Percentiles rank a stretch among this genome's conserved stretches.
These are phyloP conservation scores for Irpex sp. DNA, from an alignment of 1,284 basidiomycete genomes.

Conservation along the genomic window DNA sequence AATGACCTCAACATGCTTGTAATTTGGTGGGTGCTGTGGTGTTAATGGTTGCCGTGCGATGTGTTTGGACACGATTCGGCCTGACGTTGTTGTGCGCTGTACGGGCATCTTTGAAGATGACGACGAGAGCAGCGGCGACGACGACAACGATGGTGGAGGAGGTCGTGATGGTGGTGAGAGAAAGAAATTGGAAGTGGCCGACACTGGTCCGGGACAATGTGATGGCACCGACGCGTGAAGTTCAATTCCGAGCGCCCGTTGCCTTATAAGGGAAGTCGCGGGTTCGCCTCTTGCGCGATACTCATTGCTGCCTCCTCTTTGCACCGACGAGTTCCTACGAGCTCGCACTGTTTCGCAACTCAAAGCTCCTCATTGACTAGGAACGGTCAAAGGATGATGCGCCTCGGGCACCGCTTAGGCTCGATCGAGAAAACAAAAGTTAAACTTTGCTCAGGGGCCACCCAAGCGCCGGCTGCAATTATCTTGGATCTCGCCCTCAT, in stretches of 20 bases:
- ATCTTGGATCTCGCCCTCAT: too few relatives aligned
- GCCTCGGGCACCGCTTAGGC: not conserved
- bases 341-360: not conserved
- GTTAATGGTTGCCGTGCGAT: constrained; percentile 1
- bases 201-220: not conserved
- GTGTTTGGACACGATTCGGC: not conserved
- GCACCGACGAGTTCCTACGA: not conserved
- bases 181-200: not conserved
- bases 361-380: too few relatives aligned
- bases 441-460: too few relatives aligned
- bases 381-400: not conserved
- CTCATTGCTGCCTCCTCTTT: too few relatives aligned
- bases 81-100: not conserved
- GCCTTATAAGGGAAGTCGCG: not conserved
- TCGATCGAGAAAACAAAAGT: not conserved
- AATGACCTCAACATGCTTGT: constrained; percentile 34
- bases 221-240: not conserved
- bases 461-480: too few relatives aligned
- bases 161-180: not conserved
- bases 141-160: not conserved
- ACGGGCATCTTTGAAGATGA: constrained; percentile 2
- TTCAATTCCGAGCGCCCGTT: not conserved
- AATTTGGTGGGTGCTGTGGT: not conserved
- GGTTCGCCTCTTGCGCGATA: not conserved
- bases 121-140: not conserved